A percentile compares a stretch with the other conserved stretches of the same genome.
Evolutionary conservation across 257 asterid genomes (phyloP).

Genomic region (Penstemon newberryi): DNA sequence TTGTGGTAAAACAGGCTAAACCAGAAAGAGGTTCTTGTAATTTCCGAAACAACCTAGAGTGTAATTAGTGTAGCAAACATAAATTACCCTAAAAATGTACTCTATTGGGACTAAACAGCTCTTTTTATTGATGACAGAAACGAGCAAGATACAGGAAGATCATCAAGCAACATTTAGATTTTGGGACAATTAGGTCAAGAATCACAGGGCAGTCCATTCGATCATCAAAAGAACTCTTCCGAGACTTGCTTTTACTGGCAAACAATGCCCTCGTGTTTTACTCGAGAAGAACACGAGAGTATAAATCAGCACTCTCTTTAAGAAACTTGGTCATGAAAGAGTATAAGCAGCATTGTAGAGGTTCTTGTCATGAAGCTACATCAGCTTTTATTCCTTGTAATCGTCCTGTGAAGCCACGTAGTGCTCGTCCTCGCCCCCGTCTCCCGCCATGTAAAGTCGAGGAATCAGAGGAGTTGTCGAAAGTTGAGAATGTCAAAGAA

Average conservation of each 20-base stretch:
- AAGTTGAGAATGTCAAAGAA: constrained; percentile 14
- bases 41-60: neutral
- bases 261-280: constrained; percentile 82
- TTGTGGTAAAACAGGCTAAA: neutral
- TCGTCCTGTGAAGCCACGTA: constrained; percentile 82
- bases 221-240: constrained; percentile 67
- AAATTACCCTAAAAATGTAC: neutral
- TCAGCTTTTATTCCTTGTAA: constrained; percentile 51
- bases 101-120: neutral
- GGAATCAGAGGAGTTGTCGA: constrained; percentile 29
- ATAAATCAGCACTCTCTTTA: constrained; percentile 67
- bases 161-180: constrained; percentile 70
- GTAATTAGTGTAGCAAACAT: too few species aligned
- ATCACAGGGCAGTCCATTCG: constrained; percentile 43
- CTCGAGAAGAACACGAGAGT: constrained; percentile 77
- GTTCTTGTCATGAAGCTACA: constrained; percentile 43
- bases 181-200: constrained; percentile 68
- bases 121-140: constrained; percentile 46
- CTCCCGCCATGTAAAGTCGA: constrained; percentile 43
- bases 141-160: constrained; percentile 86
- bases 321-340: constrained; percentile 58
- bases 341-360: constrained; percentile 47
- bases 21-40: neutral
- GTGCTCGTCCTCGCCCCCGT: constrained; percentile 59
- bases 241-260: constrained; percentile 76